Evolutionary conservation across 306 rosid genomes (phyloP).

Genomic region (Trifolium repens): DNA sequence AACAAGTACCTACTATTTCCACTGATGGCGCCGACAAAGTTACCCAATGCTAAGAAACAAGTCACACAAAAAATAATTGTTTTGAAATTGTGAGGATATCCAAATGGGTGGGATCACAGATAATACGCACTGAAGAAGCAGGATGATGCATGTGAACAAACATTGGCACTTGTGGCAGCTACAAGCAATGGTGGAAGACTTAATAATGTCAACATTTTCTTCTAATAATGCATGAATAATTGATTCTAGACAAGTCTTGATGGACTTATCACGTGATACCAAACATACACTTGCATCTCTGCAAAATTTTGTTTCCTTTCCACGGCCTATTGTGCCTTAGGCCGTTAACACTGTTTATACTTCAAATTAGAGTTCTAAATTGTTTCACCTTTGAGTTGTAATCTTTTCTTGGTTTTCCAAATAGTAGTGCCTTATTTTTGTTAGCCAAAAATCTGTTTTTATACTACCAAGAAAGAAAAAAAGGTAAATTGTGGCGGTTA

Average conservation of each 20-base stretch:
- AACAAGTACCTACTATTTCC: not conserved
- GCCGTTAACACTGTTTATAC: too few species aligned
- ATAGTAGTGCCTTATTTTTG: not conserved
- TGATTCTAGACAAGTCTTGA: not conserved
- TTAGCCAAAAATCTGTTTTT: not conserved
- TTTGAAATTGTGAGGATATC: not conserved
- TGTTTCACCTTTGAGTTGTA: too few species aligned
- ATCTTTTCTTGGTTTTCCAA: not conserved
- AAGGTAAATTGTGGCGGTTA: not conserved
- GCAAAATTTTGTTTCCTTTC: not conserved
- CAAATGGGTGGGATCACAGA: not conserved
- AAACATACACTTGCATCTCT: not conserved
- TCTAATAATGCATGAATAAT: not conserved
- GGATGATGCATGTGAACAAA: not conserved
- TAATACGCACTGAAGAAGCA: not conserved
- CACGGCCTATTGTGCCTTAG: not conserved
- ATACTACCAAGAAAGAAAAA: not conserved
- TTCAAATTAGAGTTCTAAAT: not conserved
- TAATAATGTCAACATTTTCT: not conserved
- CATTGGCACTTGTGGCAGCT: not conserved
- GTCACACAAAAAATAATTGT: not conserved
- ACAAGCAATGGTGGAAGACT: not conserved
- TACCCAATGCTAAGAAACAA: not conserved
- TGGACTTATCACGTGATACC: too few species aligned
- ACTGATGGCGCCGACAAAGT: not conserved